These are phyloP conservation scores for Rosa lucieae DNA, from an alignment of 306 rosid species.

Conservation along the genomic window DNA sequence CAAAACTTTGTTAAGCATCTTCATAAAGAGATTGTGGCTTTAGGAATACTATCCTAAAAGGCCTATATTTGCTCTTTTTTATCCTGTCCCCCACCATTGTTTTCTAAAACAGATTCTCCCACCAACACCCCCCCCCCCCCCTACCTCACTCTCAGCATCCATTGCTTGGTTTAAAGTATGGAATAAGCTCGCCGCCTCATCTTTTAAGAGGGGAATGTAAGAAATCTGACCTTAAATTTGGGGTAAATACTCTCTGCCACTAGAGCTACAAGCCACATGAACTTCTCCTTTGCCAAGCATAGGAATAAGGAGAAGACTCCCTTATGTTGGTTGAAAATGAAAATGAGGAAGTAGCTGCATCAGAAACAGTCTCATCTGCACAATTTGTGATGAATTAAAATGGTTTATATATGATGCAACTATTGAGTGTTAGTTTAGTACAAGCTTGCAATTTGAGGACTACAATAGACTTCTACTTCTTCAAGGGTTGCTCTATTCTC, in stretches of 20 bases:
- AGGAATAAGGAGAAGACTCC: conserved; percentile 26
- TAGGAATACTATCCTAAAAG: conserved; percentile 30
- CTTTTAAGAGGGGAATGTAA: conserved; percentile 1
- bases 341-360: conserved; percentile 35
- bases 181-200: conserved; percentile 28
- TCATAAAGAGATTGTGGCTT: conserved; percentile 31
- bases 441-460: conserved; percentile 89
- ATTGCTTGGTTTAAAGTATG: conserved; percentile 24
- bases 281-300: not conserved
- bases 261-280: not conserved
- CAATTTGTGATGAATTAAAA: not conserved
- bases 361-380: conserved; percentile 13
- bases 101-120: conserved; percentile 36
- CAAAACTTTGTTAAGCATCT: conserved; percentile 31
- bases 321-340: conserved; percentile 34
- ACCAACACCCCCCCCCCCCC: conserved; percentile 21
- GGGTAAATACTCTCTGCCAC: not conserved
- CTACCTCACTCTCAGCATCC: conserved; percentile 22
- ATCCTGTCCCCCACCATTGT: conserved; percentile 19
- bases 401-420: not conserved
- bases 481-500: conserved; percentile 60
- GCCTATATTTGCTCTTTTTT: conserved; percentile 30
- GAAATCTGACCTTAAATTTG: not conserved
- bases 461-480: conserved; percentile 83
- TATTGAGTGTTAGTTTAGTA: conserved; percentile 37